These are phyloP conservation scores for Rhytidhysteron rufulum DNA, from an alignment of 2,329 filamentous ascomycete species.

Conservation along the genomic window DNA sequence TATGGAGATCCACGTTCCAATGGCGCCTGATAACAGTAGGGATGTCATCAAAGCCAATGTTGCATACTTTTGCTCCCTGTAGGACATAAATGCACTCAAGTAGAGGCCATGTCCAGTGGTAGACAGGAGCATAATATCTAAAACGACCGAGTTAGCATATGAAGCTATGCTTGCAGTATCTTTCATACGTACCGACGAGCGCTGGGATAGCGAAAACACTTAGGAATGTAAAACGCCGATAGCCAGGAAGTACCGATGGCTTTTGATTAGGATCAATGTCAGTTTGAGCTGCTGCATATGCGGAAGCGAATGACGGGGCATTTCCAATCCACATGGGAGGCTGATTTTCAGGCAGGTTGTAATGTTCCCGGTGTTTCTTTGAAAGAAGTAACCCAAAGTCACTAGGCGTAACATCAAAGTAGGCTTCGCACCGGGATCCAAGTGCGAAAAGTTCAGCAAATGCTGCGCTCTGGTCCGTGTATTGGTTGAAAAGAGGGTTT, in stretches of 20 bases:
- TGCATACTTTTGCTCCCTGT: constrained; percentile 48
- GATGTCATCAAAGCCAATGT: constrained; percentile 58
- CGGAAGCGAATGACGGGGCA: constrained; percentile 46
- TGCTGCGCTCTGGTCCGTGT: constrained; percentile 60
- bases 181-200: constrained; percentile 40
- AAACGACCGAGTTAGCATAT: background rate
- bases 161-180: background rate
- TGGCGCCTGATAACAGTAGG: constrained; percentile 56
- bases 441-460: constrained; percentile 62
- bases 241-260: constrained; percentile 41
- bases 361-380: constrained; percentile 39
- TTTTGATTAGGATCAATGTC: constrained; percentile 49
- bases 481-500: constrained; percentile 58
- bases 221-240: constrained; percentile 54
- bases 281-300: constrained; percentile 51
- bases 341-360: constrained; percentile 39
- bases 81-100: constrained; percentile 55
- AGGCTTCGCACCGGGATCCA: constrained; percentile 60
- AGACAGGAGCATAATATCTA: constrained; percentile 56
- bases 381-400: constrained; percentile 33
- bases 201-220: constrained; percentile 62
- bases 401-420: constrained; percentile 52
- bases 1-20: constrained; percentile 61
- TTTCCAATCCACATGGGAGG: constrained; percentile 51
- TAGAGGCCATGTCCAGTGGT: constrained; percentile 59